Evolutionary conservation across 208 protist genomes (phyloP).

Genomic region (Naegleria lovaniensis): DNA sequence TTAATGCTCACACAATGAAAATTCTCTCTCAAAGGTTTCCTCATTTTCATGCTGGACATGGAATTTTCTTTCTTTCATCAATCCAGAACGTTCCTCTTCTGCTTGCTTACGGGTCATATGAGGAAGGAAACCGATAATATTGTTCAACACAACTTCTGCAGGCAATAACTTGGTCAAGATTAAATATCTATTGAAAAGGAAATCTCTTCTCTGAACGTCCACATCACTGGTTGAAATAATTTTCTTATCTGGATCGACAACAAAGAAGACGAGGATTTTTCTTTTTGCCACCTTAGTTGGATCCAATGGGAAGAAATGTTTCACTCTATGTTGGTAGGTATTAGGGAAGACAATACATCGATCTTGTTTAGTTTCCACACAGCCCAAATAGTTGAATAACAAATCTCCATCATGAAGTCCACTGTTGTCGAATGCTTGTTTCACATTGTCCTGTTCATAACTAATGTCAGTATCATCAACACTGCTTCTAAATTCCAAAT

Average conservation of each 20-base stretch:
- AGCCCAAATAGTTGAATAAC: constrained; percentile 34
- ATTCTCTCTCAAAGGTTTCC: constrained; percentile 21
- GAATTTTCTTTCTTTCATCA: constrained; percentile 47
- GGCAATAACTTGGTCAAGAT: background rate
- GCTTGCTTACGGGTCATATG: background rate
- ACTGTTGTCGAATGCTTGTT: background rate
- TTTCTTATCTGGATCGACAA: constrained; percentile 34
- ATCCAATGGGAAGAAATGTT: constrained; percentile 21
- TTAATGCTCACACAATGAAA: constrained; percentile 27
- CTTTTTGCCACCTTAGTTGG: constrained; percentile 14
- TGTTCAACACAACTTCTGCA: background rate
- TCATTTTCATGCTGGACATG: constrained; percentile 28
- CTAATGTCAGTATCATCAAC: background rate
- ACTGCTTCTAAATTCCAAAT: constrained; percentile 38
- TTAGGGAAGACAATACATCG: constrained; percentile 46
- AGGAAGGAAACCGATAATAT: background rate
- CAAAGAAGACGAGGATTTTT: constrained; percentile 48
- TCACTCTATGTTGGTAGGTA: constrained; percentile 39
- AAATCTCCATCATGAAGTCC: constrained; percentile 29
- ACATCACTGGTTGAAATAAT: constrained; percentile 37
- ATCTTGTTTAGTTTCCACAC: constrained; percentile 34
- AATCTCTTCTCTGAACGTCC: constrained; percentile 18
- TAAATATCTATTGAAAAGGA: background rate
- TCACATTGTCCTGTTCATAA: background rate
- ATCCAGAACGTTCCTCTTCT: background rate